These are phyloP conservation scores for Ulota crispa DNA, from an alignment of 225 moss, liverwort and hornwort genomes.

Conservation along the genomic window DNA sequence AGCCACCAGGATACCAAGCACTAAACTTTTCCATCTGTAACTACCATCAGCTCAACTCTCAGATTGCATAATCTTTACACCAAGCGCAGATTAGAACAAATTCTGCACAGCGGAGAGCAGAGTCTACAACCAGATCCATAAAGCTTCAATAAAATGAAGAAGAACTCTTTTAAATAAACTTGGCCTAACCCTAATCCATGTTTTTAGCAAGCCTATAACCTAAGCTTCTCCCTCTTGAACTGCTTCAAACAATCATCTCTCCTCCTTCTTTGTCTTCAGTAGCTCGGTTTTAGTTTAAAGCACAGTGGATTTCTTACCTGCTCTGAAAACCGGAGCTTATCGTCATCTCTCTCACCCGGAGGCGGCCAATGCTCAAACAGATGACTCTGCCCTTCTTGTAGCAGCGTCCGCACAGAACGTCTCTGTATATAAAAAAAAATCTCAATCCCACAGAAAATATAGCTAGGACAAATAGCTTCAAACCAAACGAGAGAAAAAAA, in stretches of 20 bases:
- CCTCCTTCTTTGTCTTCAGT: neutral
- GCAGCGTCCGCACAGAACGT: slow-evolving; percentile 46
- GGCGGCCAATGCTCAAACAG: slow-evolving; percentile 62
- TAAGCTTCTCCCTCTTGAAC: neutral
- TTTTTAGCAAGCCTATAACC: neutral
- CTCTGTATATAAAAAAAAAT: slow-evolving; percentile 18
- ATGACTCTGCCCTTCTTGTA: slow-evolving; percentile 63
- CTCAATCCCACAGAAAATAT: neutral
- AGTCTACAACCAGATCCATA: neutral
- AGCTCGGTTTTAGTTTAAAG: neutral
- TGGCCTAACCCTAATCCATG: neutral
- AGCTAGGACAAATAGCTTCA: neutral
- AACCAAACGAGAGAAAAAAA: neutral
- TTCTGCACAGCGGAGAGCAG: neutral
- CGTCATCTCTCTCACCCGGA: slow-evolving; percentile 54
- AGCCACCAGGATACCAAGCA: slow-evolving; percentile 66
- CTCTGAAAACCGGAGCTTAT: slow-evolving; percentile 66
- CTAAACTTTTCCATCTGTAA: slow-evolving; percentile 66
- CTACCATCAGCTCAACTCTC: neutral
- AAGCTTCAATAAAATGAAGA: neutral
- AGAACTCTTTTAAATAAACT: neutral
- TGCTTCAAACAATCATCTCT: too few species aligned
- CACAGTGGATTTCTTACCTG: slow-evolving; percentile 10
- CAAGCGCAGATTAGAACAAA: neutral
- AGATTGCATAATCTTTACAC: slow-evolving; percentile 5